Conservation (phyloP, 1,139 yeast species). For the Yamadazyma dushanensis region DNA sequence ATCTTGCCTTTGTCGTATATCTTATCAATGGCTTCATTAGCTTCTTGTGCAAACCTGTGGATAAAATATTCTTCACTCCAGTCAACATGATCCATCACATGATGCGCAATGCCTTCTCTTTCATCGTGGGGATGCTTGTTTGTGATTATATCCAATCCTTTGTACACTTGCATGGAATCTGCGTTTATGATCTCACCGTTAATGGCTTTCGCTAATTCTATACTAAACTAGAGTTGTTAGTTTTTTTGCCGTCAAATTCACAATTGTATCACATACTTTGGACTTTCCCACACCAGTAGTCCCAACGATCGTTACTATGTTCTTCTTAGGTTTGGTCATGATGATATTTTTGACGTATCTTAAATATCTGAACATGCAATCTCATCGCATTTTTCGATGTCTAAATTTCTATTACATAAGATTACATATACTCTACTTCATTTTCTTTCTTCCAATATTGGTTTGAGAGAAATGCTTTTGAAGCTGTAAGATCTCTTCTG, state of each 20-base stretch:
- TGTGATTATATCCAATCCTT: slow-evolving; percentile 71
- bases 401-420: no score
- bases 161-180: slow-evolving; percentile 95
- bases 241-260: background rate
- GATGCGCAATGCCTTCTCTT: slow-evolving; percentile 74
- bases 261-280: slow-evolving; percentile 44
- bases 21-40: slow-evolving; percentile 54
- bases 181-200: slow-evolving; percentile 93
- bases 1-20: slow-evolving; percentile 71
- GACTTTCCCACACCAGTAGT: slow-evolving; percentile 99
- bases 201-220: slow-evolving; percentile 73
- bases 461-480: slow-evolving; percentile 16
- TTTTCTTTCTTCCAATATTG: slow-evolving; percentile 2
- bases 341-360: slow-evolving; percentile 23
- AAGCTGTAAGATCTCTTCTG: slow-evolving; percentile 13
- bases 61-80: slow-evolving; percentile 85
- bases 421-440: no score
- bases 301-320: slow-evolving; percentile 76
- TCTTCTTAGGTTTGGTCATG: slow-evolving; percentile 32
- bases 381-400: slow-evolving; percentile 5
- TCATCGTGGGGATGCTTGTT: slow-evolving; percentile 88
- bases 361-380: slow-evolving; percentile 16
- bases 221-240: slow-evolving; percentile 46
- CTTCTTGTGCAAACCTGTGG: slow-evolving; percentile 79
- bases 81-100: slow-evolving; percentile 77